Base-by-base conservation (phyloP, 2,329 filamentous ascomycete species). In the Leptographium radiaticola region DNA sequence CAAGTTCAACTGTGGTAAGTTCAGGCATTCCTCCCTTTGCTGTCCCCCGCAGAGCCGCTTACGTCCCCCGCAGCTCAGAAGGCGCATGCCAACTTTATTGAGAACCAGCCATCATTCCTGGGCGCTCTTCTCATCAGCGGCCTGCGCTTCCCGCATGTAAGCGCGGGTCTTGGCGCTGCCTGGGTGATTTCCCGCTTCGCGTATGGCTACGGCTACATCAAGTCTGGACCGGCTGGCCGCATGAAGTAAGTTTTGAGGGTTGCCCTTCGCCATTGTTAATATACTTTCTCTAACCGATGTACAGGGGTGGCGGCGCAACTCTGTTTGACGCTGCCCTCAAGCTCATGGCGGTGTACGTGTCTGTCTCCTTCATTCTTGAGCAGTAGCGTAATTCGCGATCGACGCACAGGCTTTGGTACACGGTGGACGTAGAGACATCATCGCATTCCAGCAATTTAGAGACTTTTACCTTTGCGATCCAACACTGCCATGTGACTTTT, bases 21-120 rank as follows among this genome's bases (percentile, higher is more conserved):
- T 16, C n/a, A 11, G 33, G 8, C n/a, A 8, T 25, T 39, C 46
- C 4, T 30, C 40, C 10, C 16, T 13, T 10, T 20, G 3, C 15
- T 25, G 6, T 54, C 8, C n/a, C 34, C 18, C 42, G 20, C 12
- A 36, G 46, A 9, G 16, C 49, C 39, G 2, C 4, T 30, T 10
- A 16, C 42, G 2, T 34, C 25, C 13, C 39, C 6, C 34, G 39
- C 54, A 76, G 74, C 77, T 52, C 80, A 83, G 62, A 76, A 79
- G 49, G 75, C 79, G 11, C 82, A 86, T 64, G 67, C 71, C 60
- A 84, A 85, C 71, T 85, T 74, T 68, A 73, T 72, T 59, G 83
- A 86, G 71, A 82, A 79, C 67, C 69, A 78, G 39, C 68, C 74
- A 10, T 70, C 77, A 4, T 71, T 77, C 62, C 62, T 84, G 12